Evolutionary conservation across 768 basidiomycete species (phyloP).

Genomic region (Pleurotus pulmonarius): DNA sequence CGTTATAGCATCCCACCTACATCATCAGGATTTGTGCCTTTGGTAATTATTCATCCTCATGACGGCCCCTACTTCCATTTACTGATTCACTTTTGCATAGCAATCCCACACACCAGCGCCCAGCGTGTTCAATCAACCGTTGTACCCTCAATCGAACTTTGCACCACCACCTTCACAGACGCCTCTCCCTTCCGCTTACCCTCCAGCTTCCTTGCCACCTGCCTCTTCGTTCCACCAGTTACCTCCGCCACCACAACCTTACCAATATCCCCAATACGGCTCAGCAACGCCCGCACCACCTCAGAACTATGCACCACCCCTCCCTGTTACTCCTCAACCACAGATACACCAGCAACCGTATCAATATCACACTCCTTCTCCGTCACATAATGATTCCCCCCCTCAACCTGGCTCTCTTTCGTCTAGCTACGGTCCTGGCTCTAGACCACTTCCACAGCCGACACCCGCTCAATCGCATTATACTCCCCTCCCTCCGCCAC

Average conservation of each 20-base stretch:
- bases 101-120: slow-evolving; percentile 41
- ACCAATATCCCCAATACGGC: slow-evolving; percentile 33
- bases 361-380: slow-evolving; percentile 21
- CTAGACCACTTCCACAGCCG: slow-evolving; percentile 42
- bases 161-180: slow-evolving; percentile 26
- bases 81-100: slow-evolving; percentile 16
- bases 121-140: slow-evolving; percentile 27
- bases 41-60: slow-evolving; percentile 20
- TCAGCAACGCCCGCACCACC: slow-evolving; percentile 29
- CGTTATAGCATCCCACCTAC: slow-evolving; percentile 64
- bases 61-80: not conserved
- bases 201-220: slow-evolving; percentile 22
- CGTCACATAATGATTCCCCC: slow-evolving; percentile 29
- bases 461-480: slow-evolving; percentile 36
- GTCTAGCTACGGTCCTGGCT: slow-evolving; percentile 26
- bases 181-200: slow-evolving; percentile 23
- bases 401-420: slow-evolving; percentile 24
- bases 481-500: slow-evolving; percentile 25
- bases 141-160: slow-evolving; percentile 29
- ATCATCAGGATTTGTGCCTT: slow-evolving; percentile 67
- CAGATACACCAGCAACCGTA: slow-evolving; percentile 30
- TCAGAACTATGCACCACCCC: slow-evolving; percentile 33
- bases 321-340: slow-evolving; percentile 20
- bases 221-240: slow-evolving; percentile 35
- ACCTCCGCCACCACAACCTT: slow-evolving; percentile 25